Evolutionary conservation across 1,139 yeast genomes (phyloP), one percentile per base, ranked within the genome.

Genomic region (Petasospora fabianii): DNA sequence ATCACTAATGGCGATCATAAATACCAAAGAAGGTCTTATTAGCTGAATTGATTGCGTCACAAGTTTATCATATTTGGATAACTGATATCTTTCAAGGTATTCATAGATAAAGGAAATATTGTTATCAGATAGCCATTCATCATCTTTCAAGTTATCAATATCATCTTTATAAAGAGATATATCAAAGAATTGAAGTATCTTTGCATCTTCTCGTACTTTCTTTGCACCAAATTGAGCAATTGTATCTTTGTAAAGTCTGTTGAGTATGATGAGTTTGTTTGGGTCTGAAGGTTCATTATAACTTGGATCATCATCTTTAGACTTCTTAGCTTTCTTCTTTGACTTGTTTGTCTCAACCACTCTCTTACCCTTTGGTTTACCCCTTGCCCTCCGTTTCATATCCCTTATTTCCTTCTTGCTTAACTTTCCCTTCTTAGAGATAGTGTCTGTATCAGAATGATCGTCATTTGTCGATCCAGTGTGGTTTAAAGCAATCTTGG

Each of bases 41-140:
- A 69, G 53, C 13, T 58, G 45, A 9, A 68, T 58, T 8, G 55
- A 30, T 27, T 42, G 19, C 27, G 44, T 35, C 1, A 50, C 42
- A 10, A 53, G 36, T 15, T 44, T 50, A 9, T 51, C 46, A 13
- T 43, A 36, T 17, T 43, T 49, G 32, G 30, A 29, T 6, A 55
- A 33, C 32, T 62, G 65, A 24, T 58, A 53, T 3, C 64, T 54
- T 42, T 69, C 71, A n/a, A 84, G 59, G 46, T 73, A 68, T 55
- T 81, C 88, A 57, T 71, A 83, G 18, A 80, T 60, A 43, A 83
- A 74, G 1, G 84, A 66, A 27, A 84, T 72, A 47, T 80, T 77
- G 52, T 80, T 81, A 53, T 84, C 94, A 51, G 79, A 80, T 24
- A 84, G 62, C 94, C 94, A 84, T 53, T 80, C 83, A 22, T 75